Base-by-base conservation (phyloP, 2,329 filamentous ascomycete genomes). In the Ascochyta koolunga region DNA sequence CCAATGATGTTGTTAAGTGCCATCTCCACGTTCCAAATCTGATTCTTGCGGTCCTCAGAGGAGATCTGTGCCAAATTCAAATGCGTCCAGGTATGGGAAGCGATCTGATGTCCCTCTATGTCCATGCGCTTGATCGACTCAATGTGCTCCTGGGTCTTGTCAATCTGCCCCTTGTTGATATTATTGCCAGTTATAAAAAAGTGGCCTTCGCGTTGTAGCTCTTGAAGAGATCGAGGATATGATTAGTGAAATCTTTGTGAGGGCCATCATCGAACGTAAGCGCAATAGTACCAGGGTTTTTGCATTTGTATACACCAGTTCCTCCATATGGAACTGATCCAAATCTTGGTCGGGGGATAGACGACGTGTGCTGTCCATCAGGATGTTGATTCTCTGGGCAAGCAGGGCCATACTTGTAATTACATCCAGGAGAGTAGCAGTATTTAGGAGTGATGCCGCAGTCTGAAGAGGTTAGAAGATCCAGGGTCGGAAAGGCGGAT, bases 251-350 rank as follows among this genome's bases (percentile, higher is more conserved):
- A 16, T 79, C 71, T 59, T 83, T 83, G 43, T 65, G 62, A 18
- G 86, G 87, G 1, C 87, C 87, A 67, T 89, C 87, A 61, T 89
- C 87, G 61, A 83, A 89, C 0, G 86, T 89, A 49, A 89, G 70
- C n/a, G 87, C 87, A 62, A 89, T 80, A 9, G 83, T 83, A 45
- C 86, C 84, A 2, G 80, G 76, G 4, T 45, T 62, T 24, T 73
- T 73, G 59, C 83, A 86, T 56, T 79, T 74, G 61, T 84, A 84
- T 55, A 88, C 83, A 21, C 82, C 81, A 10, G 71, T 77, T 29
- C 82, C 78, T 18, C 85, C 86, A 54, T 88, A 87, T 0, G 77
- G 73, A 2, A 87, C 76, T 4, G 58, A 72, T 10, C 86, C 86
- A 2, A 84, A 56, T 38, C 82, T 78, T 2, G 83, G 77, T 7